A percentile compares a stretch with the other conserved stretches of the same genome.
phyloP scores from a whole-genome alignment of 1,284 basidiomycete genomes.

The Rhodotorula mucilaginosa region DNA sequence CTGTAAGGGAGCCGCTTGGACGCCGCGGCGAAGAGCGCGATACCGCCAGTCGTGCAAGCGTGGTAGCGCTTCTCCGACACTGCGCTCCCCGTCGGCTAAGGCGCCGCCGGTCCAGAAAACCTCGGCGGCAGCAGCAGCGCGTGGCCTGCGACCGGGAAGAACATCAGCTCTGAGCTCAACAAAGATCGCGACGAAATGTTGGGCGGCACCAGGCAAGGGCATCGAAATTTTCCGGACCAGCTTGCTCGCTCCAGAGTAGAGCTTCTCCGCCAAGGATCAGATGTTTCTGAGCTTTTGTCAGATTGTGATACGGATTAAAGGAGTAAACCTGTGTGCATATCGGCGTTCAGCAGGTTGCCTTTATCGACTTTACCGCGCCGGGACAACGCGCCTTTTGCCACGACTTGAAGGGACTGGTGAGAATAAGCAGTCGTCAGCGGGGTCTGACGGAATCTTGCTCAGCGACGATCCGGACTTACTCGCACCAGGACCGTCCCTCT shows the following conservation, averaged over 20 bases:
- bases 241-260: conserved; percentile 76
- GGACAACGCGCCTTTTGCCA: conserved; percentile 61
- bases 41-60: conserved; percentile 68
- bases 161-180: background rate
- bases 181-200: background rate
- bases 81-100: conserved; percentile 50
- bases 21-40: conserved; percentile 65
- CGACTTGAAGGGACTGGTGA: conserved; percentile 62
- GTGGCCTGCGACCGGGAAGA: conserved; percentile 52
- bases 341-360: conserved; percentile 21
- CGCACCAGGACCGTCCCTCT: conserved; percentile 61
- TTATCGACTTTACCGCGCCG: too few relatives aligned
- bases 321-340: conserved; percentile 57
- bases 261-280: conserved; percentile 67
- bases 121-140: conserved; percentile 73
- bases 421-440: too few relatives aligned
- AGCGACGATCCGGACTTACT: conserved; percentile 41
- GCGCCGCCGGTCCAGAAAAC: conserved; percentile 73
- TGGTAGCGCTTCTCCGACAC: conserved; percentile 63
- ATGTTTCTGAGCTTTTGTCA: conserved; percentile 55
- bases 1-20: conserved; percentile 67
- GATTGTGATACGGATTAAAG: conserved; percentile 66
- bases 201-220: conserved; percentile 60
- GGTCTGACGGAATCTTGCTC: too few relatives aligned
- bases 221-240: conserved; percentile 68